Percentiles rank a stretch among this genome's conserved stretches.
phyloP scores from a whole-genome alignment of 2,329 filamentous ascomycete species.

The Fusarium sp. region DNA sequence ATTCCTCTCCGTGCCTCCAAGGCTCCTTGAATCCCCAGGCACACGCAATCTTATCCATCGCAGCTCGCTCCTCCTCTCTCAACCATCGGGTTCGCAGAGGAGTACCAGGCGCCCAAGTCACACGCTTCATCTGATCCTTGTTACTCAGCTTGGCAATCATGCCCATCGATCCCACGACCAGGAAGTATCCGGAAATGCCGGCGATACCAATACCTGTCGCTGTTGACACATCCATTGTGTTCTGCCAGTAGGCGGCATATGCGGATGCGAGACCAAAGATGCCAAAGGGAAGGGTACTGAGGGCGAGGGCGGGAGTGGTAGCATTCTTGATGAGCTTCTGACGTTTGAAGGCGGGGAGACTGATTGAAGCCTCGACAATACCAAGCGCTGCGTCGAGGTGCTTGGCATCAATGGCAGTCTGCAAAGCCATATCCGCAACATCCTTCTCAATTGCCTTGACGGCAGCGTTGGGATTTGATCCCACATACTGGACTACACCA shows the following conservation, averaged over 20 bases:
- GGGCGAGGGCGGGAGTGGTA: slow-evolving; percentile 67
- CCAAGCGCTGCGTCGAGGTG: slow-evolving; percentile 82
- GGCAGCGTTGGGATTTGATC: slow-evolving; percentile 74
- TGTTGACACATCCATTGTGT: slow-evolving; percentile 79
- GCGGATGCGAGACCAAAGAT: slow-evolving; percentile 75
- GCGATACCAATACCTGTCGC: slow-evolving; percentile 84
- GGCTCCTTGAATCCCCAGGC: slow-evolving; percentile 92
- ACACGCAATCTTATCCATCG: slow-evolving; percentile 84
- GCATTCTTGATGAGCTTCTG: slow-evolving; percentile 74
- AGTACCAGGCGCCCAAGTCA: slow-evolving; percentile 88
- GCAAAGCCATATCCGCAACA: slow-evolving; percentile 78
- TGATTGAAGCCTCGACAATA: slow-evolving; percentile 77
- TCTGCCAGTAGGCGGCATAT: slow-evolving; percentile 59
- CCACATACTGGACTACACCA: slow-evolving; percentile 67
- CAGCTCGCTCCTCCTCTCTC: slow-evolving; percentile 88
- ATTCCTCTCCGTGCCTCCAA: slow-evolving; percentile 86
- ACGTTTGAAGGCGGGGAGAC: slow-evolving; percentile 72
- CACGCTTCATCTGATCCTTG: slow-evolving; percentile 95
- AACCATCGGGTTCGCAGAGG: slow-evolving; percentile 85
- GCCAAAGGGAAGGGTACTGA: slow-evolving; percentile 71
- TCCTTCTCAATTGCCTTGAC: slow-evolving; percentile 77
- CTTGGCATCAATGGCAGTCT: slow-evolving; percentile 81
- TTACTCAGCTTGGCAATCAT: slow-evolving; percentile 85
- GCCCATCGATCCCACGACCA: slow-evolving; percentile 83
- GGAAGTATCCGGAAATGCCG: slow-evolving; percentile 85